phyloP scores from a whole-genome alignment of 2,329 filamentous ascomycete species.

The Fusarium graminum region DNA sequence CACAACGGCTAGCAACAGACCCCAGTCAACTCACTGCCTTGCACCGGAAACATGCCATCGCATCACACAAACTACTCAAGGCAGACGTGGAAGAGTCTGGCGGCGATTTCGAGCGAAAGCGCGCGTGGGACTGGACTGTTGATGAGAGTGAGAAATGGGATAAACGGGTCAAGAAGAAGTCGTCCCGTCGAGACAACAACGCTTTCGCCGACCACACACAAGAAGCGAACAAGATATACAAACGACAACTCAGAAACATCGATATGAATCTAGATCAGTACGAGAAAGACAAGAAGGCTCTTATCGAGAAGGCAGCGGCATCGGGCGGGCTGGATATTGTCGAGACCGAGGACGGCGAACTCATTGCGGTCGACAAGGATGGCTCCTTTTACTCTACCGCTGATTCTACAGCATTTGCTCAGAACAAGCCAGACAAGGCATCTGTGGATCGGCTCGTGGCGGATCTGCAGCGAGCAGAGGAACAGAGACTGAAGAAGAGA shows the following conservation, averaged over 20 bases:
- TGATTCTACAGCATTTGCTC: conserved; percentile 82
- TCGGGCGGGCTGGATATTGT: conserved; percentile 91
- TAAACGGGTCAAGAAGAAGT: conserved; percentile 87
- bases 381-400: conserved; percentile 92
- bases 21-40: conserved; percentile 81
- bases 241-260: conserved; percentile 85
- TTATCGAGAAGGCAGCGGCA: conserved; percentile 86
- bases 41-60: conserved; percentile 87
- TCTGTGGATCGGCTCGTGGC: conserved; percentile 89
- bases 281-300: conserved; percentile 85
- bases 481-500: conserved; percentile 86
- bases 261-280: conserved; percentile 85
- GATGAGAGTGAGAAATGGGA: conserved; percentile 97
- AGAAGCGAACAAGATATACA: conserved; percentile 93
- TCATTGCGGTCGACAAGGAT: conserved; percentile 92
- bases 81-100: conserved; percentile 87
- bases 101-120: conserved; percentile 96
- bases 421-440: conserved; percentile 88
- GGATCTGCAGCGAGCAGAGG: conserved; percentile 90
- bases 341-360: conserved; percentile 93
- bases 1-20: conserved; percentile 82
- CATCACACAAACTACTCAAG: conserved; percentile 92
- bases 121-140: conserved; percentile 98
- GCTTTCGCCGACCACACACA: conserved; percentile 90
- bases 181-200: conserved; percentile 82